Evolutionary conservation across 1,284 basidiomycete genomes (phyloP).

Genomic region (Sporisorium graminicola): DNA sequence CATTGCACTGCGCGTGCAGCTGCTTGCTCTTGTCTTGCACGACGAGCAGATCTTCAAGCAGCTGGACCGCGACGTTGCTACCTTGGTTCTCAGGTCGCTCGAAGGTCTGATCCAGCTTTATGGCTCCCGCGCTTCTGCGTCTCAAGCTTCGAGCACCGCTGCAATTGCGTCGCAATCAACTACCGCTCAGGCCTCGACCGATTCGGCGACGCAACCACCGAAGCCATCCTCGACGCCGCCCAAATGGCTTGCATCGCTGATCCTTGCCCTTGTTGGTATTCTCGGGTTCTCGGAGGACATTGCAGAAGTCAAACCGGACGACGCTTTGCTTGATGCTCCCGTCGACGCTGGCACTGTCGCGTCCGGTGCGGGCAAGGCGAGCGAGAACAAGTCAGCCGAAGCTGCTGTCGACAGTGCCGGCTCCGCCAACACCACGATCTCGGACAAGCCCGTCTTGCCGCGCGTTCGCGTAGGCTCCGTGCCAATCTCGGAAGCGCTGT

Average conservation of each 20-base stretch:
- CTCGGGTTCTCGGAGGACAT: slow-evolving; percentile 82
- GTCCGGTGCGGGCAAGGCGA: background rate
- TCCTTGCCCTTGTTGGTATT: slow-evolving; percentile 69
- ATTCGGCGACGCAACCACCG: background rate
- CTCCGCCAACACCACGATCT: background rate
- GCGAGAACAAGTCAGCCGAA: background rate
- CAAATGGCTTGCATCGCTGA: slow-evolving; percentile 50
- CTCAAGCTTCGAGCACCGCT: background rate
- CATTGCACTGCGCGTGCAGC: slow-evolving; percentile 82
- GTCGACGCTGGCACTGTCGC: background rate
- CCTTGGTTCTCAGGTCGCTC: slow-evolving; percentile 36
- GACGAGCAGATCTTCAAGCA: slow-evolving; percentile 77
- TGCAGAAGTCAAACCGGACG: slow-evolving; percentile 72
- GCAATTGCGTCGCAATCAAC: background rate
- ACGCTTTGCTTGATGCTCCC: slow-evolving; percentile 28
- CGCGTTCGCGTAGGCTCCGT: slow-evolving; percentile 23
- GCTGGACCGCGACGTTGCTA: slow-evolving; percentile 74
- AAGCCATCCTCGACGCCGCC: slow-evolving; percentile 17
- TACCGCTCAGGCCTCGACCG: background rate
- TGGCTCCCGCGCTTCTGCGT: slow-evolving; percentile 50
- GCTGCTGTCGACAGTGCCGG: background rate
- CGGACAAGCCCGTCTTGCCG: slow-evolving; percentile 16
- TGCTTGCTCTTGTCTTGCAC: slow-evolving; percentile 85
- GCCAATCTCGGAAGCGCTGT: slow-evolving; percentile 63
- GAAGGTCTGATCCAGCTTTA: slow-evolving; percentile 38